Percentiles rank a stretch among this genome's conserved stretches.
These are phyloP conservation scores for Anastatica hierochuntica DNA, from an alignment of 345 rosid species.

Conservation along the genomic window DNA sequence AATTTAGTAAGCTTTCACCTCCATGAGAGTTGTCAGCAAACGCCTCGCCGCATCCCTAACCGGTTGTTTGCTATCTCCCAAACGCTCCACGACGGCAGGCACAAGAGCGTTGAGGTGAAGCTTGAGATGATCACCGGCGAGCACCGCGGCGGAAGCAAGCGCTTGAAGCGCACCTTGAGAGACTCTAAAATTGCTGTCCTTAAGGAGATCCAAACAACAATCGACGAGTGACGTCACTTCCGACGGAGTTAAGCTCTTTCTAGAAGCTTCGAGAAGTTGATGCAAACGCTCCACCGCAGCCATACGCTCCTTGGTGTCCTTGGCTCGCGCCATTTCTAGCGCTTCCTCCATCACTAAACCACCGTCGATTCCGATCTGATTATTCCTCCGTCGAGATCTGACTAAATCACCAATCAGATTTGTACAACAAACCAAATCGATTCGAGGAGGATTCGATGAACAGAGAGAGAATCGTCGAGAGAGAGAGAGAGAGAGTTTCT, in stretches of 20 bases:
- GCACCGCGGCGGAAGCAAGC: constrained; percentile 94
- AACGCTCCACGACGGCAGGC: constrained; percentile 86
- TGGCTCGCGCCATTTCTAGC: constrained; percentile 88
- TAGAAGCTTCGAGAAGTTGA: constrained; percentile 79
- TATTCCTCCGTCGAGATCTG: not conserved
- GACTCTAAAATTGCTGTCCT: constrained; percentile 85
- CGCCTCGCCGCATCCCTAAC: constrained; percentile 96
- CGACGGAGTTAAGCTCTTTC: constrained; percentile 57
- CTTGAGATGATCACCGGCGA: constrained; percentile 87
- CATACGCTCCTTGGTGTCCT: constrained; percentile 98
- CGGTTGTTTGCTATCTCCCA: constrained; percentile 88
- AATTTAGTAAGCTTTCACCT: constrained; percentile 36
- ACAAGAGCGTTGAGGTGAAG: constrained; percentile 89
- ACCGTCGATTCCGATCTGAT: constrained; percentile 36
- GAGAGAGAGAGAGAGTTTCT: not conserved
- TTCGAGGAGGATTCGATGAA: constrained; percentile 4
- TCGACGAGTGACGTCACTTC: constrained; percentile 84
- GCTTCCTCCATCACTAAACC: constrained; percentile 95
- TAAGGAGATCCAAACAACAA: constrained; percentile 92
- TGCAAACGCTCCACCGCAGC: constrained; percentile 93
- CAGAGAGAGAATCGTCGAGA: too few relatives aligned
- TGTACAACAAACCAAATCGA: constrained; percentile 8
- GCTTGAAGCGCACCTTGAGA: constrained; percentile 94
- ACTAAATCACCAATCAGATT: not conserved
- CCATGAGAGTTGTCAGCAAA: constrained; percentile 88